Percentiles rank a stretch among this genome's conserved stretches.
Evolutionary conservation across 2,329 filamentous ascomycete species (phyloP).

Genomic region (Cercospora canescens): DNA sequence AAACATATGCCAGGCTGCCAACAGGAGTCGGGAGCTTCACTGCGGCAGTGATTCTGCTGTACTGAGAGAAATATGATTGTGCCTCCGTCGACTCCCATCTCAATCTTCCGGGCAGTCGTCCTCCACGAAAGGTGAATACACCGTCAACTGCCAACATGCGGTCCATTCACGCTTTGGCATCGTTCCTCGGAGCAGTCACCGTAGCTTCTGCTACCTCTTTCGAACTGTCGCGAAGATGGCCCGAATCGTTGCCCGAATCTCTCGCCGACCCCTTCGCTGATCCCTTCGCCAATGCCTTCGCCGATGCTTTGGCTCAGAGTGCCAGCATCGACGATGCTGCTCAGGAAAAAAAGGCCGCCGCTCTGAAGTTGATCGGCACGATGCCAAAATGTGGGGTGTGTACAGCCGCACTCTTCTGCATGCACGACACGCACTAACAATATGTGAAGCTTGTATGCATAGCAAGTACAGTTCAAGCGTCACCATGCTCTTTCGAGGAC

Average conservation of each 20-base stretch:
- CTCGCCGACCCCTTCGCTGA: background rate
- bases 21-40: background rate
- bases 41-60: background rate
- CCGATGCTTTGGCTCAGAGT: background rate
- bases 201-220: background rate
- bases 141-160: background rate
- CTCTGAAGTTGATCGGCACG: conserved; percentile 4
- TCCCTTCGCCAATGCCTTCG: background rate
- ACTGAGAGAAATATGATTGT: background rate
- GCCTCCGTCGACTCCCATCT: background rate
- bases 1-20: background rate
- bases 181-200: background rate
- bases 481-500: conserved; percentile 21
- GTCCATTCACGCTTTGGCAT: background rate
- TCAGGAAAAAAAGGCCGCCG: conserved; percentile 6
- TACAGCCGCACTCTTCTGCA: background rate
- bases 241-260: background rate
- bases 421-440: background rate
- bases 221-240: background rate
- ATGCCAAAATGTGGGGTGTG: conserved; percentile 18
- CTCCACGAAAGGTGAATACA: background rate
- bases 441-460: conserved; percentile 15
- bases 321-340: background rate
- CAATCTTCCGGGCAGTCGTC: background rate
- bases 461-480: conserved; percentile 14